phyloP scores from a whole-genome alignment of 1,284 basidiomycete genomes.

The Cystobasidium sp. region DNA sequence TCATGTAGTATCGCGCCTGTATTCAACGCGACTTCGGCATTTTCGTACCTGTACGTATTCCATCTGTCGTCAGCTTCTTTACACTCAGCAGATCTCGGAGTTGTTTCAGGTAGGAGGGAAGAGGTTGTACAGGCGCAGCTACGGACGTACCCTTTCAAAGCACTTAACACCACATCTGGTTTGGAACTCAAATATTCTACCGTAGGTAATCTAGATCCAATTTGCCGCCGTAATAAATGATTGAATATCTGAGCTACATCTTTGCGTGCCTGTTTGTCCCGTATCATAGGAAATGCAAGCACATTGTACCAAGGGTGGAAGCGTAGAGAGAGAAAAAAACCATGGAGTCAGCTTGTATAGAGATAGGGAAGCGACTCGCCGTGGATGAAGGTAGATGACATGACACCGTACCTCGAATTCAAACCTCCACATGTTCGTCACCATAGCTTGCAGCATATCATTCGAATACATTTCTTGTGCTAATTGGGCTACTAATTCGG shows the following conservation, averaged over 20 bases:
- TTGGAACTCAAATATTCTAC: conserved; percentile 88
- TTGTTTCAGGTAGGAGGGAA: background rate
- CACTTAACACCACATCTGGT: conserved; percentile 85
- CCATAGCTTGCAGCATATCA: conserved; percentile 80
- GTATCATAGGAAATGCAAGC: background rate
- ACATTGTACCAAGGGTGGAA: background rate
- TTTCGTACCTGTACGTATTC: conserved; percentile 68
- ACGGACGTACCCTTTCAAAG: conserved; percentile 68
- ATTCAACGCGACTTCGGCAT: conserved; percentile 93
- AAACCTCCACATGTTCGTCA: conserved; percentile 78
- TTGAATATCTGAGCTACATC: conserved; percentile 98
- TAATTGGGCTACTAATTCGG: conserved; percentile 75
- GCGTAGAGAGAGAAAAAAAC: background rate
- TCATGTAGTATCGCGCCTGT: conserved; percentile 98
- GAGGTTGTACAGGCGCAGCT: background rate
- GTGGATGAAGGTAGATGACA: background rate
- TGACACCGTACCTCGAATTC: conserved; percentile 83
- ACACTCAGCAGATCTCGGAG: background rate
- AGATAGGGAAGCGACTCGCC: background rate
- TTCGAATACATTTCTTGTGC: conserved; percentile 94
- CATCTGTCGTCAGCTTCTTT: too few relatives aligned
- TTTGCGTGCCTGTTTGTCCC: conserved; percentile 65
- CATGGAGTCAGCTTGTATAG: background rate
- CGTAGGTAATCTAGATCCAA: conserved; percentile 88
- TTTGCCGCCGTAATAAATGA: conserved; percentile 89